Evolutionary conservation across 2,329 filamentous ascomycete species (phyloP).

Genomic region (Fusarium nodosum): DNA sequence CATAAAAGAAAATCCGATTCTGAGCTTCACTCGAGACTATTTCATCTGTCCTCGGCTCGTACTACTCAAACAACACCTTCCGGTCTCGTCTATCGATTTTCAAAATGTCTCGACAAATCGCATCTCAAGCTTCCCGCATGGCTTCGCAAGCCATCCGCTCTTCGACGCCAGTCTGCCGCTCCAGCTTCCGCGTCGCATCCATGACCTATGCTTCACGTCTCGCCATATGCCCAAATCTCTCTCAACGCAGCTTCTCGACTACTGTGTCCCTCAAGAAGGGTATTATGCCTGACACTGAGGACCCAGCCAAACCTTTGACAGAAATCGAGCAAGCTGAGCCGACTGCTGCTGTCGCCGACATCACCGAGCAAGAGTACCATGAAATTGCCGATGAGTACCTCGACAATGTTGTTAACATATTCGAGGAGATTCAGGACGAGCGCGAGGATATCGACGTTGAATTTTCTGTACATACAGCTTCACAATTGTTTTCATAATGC

Average conservation of each 20-base stretch:
- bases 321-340: constrained; percentile 54
- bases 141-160: constrained; percentile 54
- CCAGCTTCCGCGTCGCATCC: constrained; percentile 41
- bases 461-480: constrained; percentile 75
- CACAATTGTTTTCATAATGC: neutral
- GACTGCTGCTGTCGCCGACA: constrained; percentile 67
- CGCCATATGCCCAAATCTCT: constrained; percentile 25
- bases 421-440: constrained; percentile 82
- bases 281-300: constrained; percentile 70
- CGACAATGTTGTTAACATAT: constrained; percentile 64
- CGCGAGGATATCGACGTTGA: constrained; percentile 87
- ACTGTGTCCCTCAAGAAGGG: constrained; percentile 57
- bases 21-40: neutral
- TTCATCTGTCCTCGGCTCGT: neutral
- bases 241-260: constrained; percentile 52
- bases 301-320: constrained; percentile 64
- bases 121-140: constrained; percentile 57
- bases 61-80: neutral
- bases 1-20: constrained; percentile 1
- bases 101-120: constrained; percentile 52
- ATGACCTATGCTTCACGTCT: constrained; percentile 11
- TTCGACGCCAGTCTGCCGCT: constrained; percentile 41
- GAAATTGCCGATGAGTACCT: constrained; percentile 82
- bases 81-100: constrained; percentile 8
- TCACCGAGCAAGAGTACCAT: constrained; percentile 81